Base-by-base conservation (phyloP, 2,329 filamentous ascomycete genomes). In the Pestalotiopsis sp. region DNA sequence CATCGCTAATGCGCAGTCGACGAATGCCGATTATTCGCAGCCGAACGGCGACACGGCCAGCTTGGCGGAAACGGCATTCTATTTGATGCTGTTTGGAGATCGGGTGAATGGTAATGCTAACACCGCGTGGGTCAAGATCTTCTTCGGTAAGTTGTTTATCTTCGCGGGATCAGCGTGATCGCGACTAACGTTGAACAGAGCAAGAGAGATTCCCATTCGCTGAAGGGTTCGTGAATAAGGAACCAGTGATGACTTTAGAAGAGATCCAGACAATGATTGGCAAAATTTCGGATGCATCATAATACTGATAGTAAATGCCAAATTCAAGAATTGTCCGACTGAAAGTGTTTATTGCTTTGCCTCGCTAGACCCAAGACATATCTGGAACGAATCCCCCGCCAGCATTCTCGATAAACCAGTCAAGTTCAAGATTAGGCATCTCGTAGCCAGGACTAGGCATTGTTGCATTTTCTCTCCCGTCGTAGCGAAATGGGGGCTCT, bases 1-100 rank as follows among this genome's bases (percentile, higher is more conserved):
- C 36, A 67, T 72, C 4, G 67, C 69, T 58, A 69, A 69, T 31
- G 73, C 73, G 5, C 70, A 69, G 57, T 68, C 69, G 5, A 73
- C 72, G 14, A 73, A 75, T 52, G 70, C 72, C 1, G 68, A 71
- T 17, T 74, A 49, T 38, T 31, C 39, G 12, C 13, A 23, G 23
- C 25, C 62, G 17, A 57, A 13, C 2, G 31, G 36, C 13, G n/a
- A 31, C 12, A 45, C 39, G 13, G 64, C 20, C 1, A 57, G 64
- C n/a, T n/a, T 66, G 17, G 41, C 49, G 6, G 64, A 66, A 20
- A 66, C 45, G 2, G 14, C 45, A 27, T 66, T 66, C 25, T 66
- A 66, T 25, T 25, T 27, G 31, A 66, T 66, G 14, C 41, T 58
- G 6, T 31, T 66, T 6, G 64, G 64, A 39, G 39, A 65, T 66